These are phyloP conservation scores for Haplographium delicatum DNA, from an alignment of 495 filamentous ascomycete genomes.

Conservation along the genomic window DNA sequence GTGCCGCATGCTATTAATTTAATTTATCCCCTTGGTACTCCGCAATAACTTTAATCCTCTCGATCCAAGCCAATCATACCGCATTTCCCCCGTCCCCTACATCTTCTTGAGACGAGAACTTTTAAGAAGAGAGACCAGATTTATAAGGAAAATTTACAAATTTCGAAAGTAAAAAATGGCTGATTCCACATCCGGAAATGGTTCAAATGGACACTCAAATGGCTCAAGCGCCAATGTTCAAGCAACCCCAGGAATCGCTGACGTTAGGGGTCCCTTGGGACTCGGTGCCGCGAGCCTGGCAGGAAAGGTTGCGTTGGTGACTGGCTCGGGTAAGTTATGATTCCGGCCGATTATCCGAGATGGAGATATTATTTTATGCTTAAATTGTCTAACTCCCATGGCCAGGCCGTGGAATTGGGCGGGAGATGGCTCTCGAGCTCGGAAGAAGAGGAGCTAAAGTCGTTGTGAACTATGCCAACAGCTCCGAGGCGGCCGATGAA, in stretches of 20 bases:
- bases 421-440: conserved; percentile 71
- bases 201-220: not conserved
- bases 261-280: conserved; percentile 38
- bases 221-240: not conserved
- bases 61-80: too few species aligned
- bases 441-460: conserved; percentile 65
- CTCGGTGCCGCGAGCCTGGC: conserved; percentile 41
- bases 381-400: conserved; percentile 42
- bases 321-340: conserved; percentile 36
- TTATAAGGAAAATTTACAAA: too few species aligned
- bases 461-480: conserved; percentile 72
- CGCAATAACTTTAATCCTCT: too few species aligned
- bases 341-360: not conserved
- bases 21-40: too few species aligned
- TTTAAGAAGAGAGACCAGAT: too few species aligned
- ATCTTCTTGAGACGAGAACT: too few species aligned
- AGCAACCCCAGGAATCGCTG: conserved; percentile 2
- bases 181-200: too few species aligned
- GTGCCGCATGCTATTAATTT: too few species aligned
- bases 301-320: conserved; percentile 47
- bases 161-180: not conserved
- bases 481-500: conserved; percentile 55
- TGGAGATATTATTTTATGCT: too few species aligned
- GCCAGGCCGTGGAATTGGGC: conserved; percentile 65
- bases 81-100: too few species aligned